Percentiles rank a stretch among this genome's conserved stretches.
Evolutionary conservation across 805 yeast species (phyloP).

Genomic region (Metschnikowia drakensbergensis): DNA sequence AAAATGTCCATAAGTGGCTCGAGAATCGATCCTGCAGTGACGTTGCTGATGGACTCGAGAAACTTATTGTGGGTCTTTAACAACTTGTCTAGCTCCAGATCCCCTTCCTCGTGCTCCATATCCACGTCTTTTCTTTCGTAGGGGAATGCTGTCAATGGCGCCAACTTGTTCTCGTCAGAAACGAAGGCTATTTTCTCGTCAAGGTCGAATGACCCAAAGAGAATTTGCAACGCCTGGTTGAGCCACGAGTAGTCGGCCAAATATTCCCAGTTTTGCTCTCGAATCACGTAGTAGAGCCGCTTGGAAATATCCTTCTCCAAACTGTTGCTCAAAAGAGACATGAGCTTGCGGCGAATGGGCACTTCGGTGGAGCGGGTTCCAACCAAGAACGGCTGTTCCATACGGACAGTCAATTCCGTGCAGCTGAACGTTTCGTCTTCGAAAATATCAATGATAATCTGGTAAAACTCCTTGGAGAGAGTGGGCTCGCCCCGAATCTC

Average conservation of each 20-base stretch:
- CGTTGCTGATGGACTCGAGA: conserved; percentile 26
- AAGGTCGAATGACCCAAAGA: conserved; percentile 71
- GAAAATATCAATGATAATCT: conserved; percentile 82
- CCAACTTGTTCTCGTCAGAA: conserved; percentile 48
- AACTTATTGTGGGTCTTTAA: conserved; percentile 29
- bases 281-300: conserved; percentile 78
- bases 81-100: conserved; percentile 19
- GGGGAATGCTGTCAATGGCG: conserved; percentile 47
- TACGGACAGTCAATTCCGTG: conserved; percentile 85
- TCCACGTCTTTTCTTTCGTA: conserved; percentile 16
- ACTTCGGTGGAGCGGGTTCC: conserved; percentile 86
- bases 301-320: conserved; percentile 74
- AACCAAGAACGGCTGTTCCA: conserved; percentile 94
- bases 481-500: conserved; percentile 84
- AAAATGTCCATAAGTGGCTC: conserved; percentile 76
- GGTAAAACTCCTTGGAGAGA: conserved; percentile 72
- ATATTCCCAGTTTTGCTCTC: conserved; percentile 97
- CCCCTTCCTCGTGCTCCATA: conserved; percentile 21
- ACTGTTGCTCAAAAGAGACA: conserved; percentile 74
- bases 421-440: conserved; percentile 72
- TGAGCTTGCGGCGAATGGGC: conserved; percentile 66
- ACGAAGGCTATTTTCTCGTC: conserved; percentile 45
- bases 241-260: conserved; percentile 92
- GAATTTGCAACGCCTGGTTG: conserved; percentile 83
- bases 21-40: conserved; percentile 57